Evolutionary conservation across 345 rosid species (phyloP).

Genomic region (sweet orange (Citrus sinensis)): DNA sequence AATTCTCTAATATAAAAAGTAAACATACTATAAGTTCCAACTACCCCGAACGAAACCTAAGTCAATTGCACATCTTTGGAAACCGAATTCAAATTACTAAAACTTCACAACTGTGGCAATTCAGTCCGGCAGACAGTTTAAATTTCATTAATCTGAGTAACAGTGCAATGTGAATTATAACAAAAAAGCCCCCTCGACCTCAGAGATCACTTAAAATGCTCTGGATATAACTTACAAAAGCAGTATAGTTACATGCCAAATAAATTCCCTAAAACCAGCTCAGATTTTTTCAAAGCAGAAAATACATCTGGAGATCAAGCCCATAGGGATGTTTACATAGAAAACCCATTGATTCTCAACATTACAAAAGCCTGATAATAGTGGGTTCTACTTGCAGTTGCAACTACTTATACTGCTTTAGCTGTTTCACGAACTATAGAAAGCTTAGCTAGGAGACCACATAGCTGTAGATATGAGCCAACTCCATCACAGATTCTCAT

Average conservation of each 20-base stretch:
- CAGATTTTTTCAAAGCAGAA: background rate
- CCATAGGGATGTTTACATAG: background rate
- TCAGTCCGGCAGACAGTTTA: no score
- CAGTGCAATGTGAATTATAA: background rate
- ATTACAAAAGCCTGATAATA: background rate
- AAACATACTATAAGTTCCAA: no score
- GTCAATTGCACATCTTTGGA: no score
- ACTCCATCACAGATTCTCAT: conserved; percentile 97
- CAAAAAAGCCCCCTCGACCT: background rate
- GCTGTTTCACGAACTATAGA: conserved; percentile 73
- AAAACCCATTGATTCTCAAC: background rate
- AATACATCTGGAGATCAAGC: background rate
- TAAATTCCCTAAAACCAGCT: background rate
- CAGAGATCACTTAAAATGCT: background rate
- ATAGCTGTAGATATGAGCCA: conserved; percentile 93
- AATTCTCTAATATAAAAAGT: no score
- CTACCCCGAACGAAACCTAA: no score
- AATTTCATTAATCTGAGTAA: background rate
- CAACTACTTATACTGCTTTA: conserved; percentile 50
- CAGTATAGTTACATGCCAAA: background rate
- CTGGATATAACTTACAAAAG: background rate
- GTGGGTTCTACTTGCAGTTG: background rate
- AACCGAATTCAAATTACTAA: no score
- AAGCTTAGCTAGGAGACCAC: conserved; percentile 89
- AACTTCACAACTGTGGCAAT: no score